A percentile compares a stretch with the other conserved stretches of the same genome.
Evolutionary conservation across 2,329 filamentous ascomycete genomes (phyloP).

Genomic region (Didymella pomorum): DNA sequence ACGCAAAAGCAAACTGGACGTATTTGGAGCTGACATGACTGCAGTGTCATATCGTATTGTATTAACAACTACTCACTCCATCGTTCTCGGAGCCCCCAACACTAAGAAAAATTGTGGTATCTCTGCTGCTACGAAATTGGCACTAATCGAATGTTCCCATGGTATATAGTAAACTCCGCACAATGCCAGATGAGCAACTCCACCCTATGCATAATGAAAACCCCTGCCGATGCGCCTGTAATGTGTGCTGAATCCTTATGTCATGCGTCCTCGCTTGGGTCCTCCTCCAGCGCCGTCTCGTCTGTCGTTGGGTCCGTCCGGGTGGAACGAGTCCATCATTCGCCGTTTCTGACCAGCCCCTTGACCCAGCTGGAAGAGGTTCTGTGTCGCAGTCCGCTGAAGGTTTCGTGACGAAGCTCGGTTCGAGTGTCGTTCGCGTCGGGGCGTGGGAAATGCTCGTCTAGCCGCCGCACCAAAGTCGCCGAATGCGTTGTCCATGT

Average conservation of each 20-base stretch:
- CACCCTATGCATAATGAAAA: constrained; percentile 34
- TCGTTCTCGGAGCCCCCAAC: neutral
- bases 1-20: neutral
- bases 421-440: constrained; percentile 50
- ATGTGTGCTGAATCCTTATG: constrained; percentile 29
- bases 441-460: constrained; percentile 43
- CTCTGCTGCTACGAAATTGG: constrained; percentile 21
- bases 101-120: constrained; percentile 23
- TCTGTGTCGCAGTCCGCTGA: constrained; percentile 44
- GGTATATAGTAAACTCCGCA: constrained; percentile 34
- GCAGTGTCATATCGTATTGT: neutral
- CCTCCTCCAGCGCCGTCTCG: constrained; percentile 61
- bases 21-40: too few species aligned
- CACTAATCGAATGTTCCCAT: constrained; percentile 25
- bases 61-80: neutral
- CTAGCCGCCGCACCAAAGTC: constrained; percentile 44
- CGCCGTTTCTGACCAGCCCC: constrained; percentile 76
- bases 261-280: constrained; percentile 51
- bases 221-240: constrained; percentile 28
- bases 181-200: constrained; percentile 37
- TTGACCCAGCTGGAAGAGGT: constrained; percentile 62
- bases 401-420: constrained; percentile 47
- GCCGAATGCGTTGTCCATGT: constrained; percentile 33
- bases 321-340: constrained; percentile 78
- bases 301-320: constrained; percentile 66